Percentiles rank a stretch among this genome's conserved stretches.
phyloP scores from a whole-genome alignment of 2,329 filamentous ascomycete genomes.

The Botryotinia narcissicola region DNA sequence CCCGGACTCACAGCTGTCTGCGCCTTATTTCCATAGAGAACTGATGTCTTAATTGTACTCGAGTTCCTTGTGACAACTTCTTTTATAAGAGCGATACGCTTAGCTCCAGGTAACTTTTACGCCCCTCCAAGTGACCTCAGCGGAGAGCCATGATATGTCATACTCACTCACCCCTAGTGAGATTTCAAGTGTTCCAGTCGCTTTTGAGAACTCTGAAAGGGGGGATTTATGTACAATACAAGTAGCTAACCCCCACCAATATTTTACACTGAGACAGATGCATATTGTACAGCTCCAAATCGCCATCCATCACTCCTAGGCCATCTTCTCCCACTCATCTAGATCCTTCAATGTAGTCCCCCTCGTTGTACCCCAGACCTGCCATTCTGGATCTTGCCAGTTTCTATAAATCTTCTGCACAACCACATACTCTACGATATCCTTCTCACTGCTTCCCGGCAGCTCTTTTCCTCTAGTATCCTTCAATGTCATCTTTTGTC shows the following conservation, averaged over 20 bases:
- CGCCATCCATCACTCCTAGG: background rate
- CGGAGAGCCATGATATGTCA: background rate
- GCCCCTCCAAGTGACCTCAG: background rate
- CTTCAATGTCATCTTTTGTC: constrained; percentile 51
- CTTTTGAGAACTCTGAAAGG: background rate
- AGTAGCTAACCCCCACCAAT: background rate
- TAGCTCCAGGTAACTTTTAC: background rate
- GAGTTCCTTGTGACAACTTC: background rate
- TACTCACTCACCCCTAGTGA: background rate
- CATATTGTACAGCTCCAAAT: constrained; percentile 2
- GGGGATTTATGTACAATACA: background rate
- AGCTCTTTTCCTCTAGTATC: constrained; percentile 39
- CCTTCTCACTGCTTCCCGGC: constrained; percentile 49
- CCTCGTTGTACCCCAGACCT: constrained; percentile 61
- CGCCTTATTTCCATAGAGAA: background rate
- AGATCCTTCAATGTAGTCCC: constrained; percentile 47
- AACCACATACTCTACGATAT: constrained; percentile 64
- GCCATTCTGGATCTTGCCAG: constrained; percentile 54
- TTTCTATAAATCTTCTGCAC: constrained; percentile 50
- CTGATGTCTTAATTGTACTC: background rate
- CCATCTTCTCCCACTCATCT: constrained; percentile 20
- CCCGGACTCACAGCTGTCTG: background rate
- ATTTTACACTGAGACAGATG: constrained; percentile 1
- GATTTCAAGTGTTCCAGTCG: background rate
- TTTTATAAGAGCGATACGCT: background rate